These are phyloP conservation scores for Coemansia sp. DNA, from an alignment of 192 early-diverging fungal species.

Conservation along the genomic window DNA sequence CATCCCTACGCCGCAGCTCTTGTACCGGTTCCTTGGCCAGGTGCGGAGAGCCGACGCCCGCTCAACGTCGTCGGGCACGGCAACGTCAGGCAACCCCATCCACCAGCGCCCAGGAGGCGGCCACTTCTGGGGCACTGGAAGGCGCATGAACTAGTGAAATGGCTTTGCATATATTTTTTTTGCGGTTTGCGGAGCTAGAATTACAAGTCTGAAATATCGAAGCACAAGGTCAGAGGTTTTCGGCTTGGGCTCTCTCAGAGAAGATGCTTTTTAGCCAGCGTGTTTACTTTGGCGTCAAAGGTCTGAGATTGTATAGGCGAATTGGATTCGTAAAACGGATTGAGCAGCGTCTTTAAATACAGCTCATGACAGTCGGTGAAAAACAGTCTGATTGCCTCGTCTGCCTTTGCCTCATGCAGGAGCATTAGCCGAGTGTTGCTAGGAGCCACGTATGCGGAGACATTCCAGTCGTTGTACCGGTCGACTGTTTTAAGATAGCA, in stretches of 20 bases:
- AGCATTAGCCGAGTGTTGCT: conserved; percentile 70
- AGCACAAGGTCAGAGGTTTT: too few species aligned
- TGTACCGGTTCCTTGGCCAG: conserved; percentile 51
- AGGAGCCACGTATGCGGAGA: conserved; percentile 88
- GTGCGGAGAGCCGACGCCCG: conserved; percentile 18
- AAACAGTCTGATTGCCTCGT: conserved; percentile 62
- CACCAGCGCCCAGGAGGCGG: conserved; percentile 37
- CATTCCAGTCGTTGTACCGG: conserved; percentile 89
- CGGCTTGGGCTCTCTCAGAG: conserved; percentile 31
- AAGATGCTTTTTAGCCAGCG: conserved; percentile 71
- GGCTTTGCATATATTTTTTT: background rate
- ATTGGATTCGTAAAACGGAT: conserved; percentile 88
- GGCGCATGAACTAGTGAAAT: conserved; percentile 34
- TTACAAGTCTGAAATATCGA: background rate
- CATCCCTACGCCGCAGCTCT: conserved; percentile 62
- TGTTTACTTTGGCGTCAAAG: conserved; percentile 78
- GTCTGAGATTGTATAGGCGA: conserved; percentile 67
- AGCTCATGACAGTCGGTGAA: conserved; percentile 29
- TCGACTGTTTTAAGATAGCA: conserved; percentile 94
- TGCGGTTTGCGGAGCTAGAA: background rate
- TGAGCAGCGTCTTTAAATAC: conserved; percentile 68
- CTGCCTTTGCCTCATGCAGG: conserved; percentile 58
- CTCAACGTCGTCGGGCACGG: conserved; percentile 10
- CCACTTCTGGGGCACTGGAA: conserved; percentile 54
- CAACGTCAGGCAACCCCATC: conserved; percentile 9